These are phyloP conservation scores for Aspergillus vadensis DNA, from an alignment of 2,329 filamentous ascomycete genomes.

Conservation along the genomic window DNA sequence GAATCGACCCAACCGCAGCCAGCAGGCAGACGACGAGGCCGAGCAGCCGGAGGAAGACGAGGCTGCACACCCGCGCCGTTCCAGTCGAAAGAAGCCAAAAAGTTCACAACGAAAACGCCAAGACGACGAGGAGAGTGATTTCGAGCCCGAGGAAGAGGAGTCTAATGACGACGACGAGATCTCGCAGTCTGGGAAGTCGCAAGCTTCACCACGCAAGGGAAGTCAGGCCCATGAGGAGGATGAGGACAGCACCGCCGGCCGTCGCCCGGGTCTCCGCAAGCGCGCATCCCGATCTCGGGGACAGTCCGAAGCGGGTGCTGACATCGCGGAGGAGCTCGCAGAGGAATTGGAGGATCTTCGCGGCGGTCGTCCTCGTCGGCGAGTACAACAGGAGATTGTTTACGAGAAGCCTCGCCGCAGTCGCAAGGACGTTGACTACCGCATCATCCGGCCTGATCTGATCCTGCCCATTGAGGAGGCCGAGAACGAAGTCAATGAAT, in stretches of 20 bases:
- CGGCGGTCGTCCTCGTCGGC: constrained; percentile 46
- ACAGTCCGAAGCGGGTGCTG: constrained; percentile 49
- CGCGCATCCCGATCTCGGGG: constrained; percentile 51
- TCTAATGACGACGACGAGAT: constrained; percentile 54
- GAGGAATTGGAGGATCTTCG: constrained; percentile 60
- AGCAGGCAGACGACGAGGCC: constrained; percentile 26
- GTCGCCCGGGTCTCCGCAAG: constrained; percentile 56
- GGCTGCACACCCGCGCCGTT: constrained; percentile 38
- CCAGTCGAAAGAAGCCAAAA: constrained; percentile 43
- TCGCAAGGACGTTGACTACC: constrained; percentile 77
- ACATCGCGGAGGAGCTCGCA: constrained; percentile 59
- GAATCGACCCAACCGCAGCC: constrained; percentile 30
- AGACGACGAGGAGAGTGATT: constrained; percentile 62
- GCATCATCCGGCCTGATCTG: constrained; percentile 75
- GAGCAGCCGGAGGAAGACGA: constrained; percentile 35
- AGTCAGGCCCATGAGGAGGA: constrained; percentile 48
- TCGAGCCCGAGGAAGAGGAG: constrained; percentile 61
- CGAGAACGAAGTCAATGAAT: constrained; percentile 66
- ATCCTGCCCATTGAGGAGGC: constrained; percentile 74
- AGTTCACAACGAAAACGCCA: constrained; percentile 49
- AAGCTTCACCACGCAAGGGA: constrained; percentile 46
- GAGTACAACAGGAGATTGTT: constrained; percentile 37
- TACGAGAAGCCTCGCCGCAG: constrained; percentile 55
- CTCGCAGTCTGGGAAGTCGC: constrained; percentile 53
- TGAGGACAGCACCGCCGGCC: constrained; percentile 50